Percentiles rank a stretch among this genome's conserved stretches.
Conservation (phyloP, 495 filamentous ascomycete species). For the Xylaria venustula region DNA sequence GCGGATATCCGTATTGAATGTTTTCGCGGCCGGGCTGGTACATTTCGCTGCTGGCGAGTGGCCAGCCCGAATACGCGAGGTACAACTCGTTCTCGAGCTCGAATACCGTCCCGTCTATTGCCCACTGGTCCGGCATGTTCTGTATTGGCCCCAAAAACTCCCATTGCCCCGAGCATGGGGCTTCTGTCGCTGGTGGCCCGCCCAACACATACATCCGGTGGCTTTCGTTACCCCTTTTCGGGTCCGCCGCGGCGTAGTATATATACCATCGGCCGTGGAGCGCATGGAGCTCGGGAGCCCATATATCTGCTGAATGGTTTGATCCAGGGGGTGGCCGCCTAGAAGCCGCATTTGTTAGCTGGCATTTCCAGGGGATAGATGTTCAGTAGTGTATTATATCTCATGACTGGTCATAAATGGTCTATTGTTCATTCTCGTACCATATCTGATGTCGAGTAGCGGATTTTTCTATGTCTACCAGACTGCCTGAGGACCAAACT, state of each 20-base stretch:
- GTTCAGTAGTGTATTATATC: neutral
- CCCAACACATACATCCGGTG: constrained; percentile 35
- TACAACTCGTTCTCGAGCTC: constrained; percentile 23
- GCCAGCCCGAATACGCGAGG: constrained; percentile 33
- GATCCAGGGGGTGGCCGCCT: constrained; percentile 31
- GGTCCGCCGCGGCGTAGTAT: constrained; percentile 30
- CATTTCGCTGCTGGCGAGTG: constrained; percentile 15
- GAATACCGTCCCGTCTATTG: constrained; percentile 33
- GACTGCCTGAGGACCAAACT: constrained; percentile 30
- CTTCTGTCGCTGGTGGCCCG: constrained; percentile 21
- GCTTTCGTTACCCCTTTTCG: constrained; percentile 26
- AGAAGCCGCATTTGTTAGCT: neutral
- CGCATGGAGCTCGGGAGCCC: constrained; percentile 33
- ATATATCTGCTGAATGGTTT: constrained; percentile 30
- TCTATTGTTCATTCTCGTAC: constrained; percentile 15
- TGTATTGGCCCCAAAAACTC: constrained; percentile 30
- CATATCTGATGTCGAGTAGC: constrained; percentile 29
- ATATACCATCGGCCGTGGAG: constrained; percentile 33
- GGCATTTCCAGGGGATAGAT: neutral
- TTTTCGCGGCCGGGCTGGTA: neutral
- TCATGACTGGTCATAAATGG: no score
- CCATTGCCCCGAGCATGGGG: constrained; percentile 28
- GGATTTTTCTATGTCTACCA: constrained; percentile 28
- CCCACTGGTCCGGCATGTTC: constrained; percentile 30
- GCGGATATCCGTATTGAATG: neutral